A percentile compares a stretch with the other conserved stretches of the same genome.
Evolutionary conservation across 371 early-diverging fungal genomes (phyloP).

Genomic region (Batrachochytrium dendrobatidis): DNA sequence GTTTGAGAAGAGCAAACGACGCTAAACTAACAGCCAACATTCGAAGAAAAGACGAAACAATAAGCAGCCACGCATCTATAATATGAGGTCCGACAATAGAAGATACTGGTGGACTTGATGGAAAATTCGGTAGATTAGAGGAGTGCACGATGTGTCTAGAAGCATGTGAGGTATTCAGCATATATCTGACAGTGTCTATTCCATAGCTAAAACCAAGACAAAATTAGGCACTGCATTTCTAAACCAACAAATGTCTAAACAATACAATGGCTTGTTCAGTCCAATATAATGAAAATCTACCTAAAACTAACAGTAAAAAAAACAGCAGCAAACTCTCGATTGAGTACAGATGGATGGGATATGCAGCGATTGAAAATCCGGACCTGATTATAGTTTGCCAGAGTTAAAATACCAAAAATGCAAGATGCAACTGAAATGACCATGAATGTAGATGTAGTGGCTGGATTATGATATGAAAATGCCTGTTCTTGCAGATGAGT

Average conservation of each 20-base stretch:
- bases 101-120: slow-evolving; percentile 2
- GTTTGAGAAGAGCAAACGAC: slow-evolving; percentile 22
- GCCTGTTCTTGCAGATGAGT: neutral
- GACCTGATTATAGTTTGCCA: slow-evolving; percentile 12
- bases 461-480: slow-evolving; percentile 18
- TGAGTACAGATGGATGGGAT: slow-evolving; percentile 19
- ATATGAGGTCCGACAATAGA: slow-evolving; percentile 19
- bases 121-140: neutral
- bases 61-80: slow-evolving; percentile 29
- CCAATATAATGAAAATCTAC: no score
- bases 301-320: slow-evolving; percentile 9
- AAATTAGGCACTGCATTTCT: no score
- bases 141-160: neutral
- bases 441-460: slow-evolving; percentile 18
- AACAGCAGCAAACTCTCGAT: slow-evolving; percentile 17
- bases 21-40: slow-evolving; percentile 11
- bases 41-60: slow-evolving; percentile 16
- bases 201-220: slow-evolving; percentile 13
- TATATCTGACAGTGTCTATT: slow-evolving; percentile 28
- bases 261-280: no score
- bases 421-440: slow-evolving; percentile 9
- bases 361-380: slow-evolving; percentile 29
- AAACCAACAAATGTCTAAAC: no score
- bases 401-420: slow-evolving; percentile 10
- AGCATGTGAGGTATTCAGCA: slow-evolving; percentile 15